Evolutionary conservation across 2,329 filamentous ascomycete species (phyloP).

Genomic region (Fusarium xylarioides): DNA sequence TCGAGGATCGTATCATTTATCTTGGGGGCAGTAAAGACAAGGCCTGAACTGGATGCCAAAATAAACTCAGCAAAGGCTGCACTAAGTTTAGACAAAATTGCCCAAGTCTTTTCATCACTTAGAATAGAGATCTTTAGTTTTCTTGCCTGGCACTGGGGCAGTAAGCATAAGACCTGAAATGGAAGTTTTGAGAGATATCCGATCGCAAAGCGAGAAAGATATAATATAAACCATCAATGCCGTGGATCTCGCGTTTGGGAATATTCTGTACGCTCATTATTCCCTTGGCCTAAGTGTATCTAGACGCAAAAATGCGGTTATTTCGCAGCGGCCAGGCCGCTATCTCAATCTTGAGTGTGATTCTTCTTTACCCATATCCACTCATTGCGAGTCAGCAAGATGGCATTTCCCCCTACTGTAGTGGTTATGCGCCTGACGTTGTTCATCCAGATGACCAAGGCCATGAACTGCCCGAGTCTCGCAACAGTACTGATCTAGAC

Average conservation of each 20-base stretch:
- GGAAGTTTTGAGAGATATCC: background rate
- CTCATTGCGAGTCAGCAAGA: background rate
- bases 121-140: too few species aligned
- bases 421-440: background rate
- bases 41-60: too few species aligned
- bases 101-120: too few species aligned
- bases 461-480: background rate
- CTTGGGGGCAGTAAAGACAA: background rate
- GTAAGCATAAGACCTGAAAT: too few species aligned
- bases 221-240: background rate
- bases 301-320: background rate
- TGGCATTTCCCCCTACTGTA: background rate
- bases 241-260: accelerated
- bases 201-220: background rate
- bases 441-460: accelerated
- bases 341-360: background rate
- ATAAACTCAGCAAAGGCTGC: too few species aligned
- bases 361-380: background rate
- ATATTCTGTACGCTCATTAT: background rate
- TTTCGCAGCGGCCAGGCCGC: background rate
- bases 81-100: too few species aligned
- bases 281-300: accelerated
- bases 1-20: background rate
- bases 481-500: background rate
- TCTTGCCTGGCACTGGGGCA: too few species aligned